Evolutionary conservation across 257 asterid species (phyloP), one percentile per base, ranked within the genome.

Genomic region (Fraxinus quadrangulata): DNA sequence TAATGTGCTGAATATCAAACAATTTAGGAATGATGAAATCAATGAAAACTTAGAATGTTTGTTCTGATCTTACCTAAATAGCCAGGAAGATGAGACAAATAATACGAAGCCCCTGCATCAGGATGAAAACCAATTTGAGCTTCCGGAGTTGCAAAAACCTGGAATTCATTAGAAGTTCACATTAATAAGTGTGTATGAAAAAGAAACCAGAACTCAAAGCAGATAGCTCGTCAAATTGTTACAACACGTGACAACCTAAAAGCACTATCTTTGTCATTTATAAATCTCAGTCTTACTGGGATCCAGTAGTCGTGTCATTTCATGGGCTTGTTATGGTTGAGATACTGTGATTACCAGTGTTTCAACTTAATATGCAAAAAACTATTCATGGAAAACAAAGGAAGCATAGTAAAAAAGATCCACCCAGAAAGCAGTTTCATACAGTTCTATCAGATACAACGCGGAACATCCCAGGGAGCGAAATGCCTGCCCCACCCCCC

Each of bases 11-110:
- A 75, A 66, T 12, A 30, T 75, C 54, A 6, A 26, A 37, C 72
- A 79, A 67, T 74, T 59, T 78, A 81, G 77, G 72, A 67, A 66
- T 67, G 49, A 3, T 11, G 31, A 65, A 47, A 68, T 36, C 19
- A 69, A 77, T 67, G 67, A 33, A 77, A 71, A 17, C 37, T 78
- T 26, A 67, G 54, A 75, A 30, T 69, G 6, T 76, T 31, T 26
- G 11, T 71, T 79, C 75, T 21, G 9, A 45, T 11, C 63, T 73
- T 85, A 92, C 99, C 99, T 92, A 96, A 83, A 85, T 96, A 92
- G 69, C 99, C 99, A 76, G 98, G 99, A 72, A 96, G 97, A 51
- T 95, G 98, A 82, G 99, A 92, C 80, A 96, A 98, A 89, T 88
- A 93, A 86, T 93, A 93, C 21, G 99, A 96, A 77, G 97, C 95